phyloP scores from a whole-genome alignment of 2,329 filamentous ascomycete genomes.

The Talaromyces marneffei region DNA sequence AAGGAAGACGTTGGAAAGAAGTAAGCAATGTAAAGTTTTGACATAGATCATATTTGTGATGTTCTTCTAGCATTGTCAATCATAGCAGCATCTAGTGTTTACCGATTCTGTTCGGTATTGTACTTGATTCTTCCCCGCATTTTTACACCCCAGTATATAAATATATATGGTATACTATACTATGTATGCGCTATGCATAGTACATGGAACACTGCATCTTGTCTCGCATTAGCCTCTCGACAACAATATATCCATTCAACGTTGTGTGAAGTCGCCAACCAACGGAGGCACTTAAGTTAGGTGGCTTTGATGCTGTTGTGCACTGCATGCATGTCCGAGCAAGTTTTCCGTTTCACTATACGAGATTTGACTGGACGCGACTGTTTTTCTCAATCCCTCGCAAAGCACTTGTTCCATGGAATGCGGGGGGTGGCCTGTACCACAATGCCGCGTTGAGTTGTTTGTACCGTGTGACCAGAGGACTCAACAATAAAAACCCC shows the following conservation, averaged over 20 bases:
- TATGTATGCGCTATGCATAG: too few species aligned
- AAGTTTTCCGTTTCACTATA: too few species aligned
- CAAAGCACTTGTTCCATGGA: too few species aligned
- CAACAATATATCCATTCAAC: background rate
- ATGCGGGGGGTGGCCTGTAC: too few species aligned
- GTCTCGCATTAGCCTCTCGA: background rate
- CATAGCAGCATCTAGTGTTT: background rate
- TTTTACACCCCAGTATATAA: background rate
- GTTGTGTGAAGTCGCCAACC: background rate
- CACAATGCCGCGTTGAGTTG: too few species aligned
- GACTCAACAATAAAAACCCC: too few species aligned
- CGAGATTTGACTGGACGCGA: background rate
- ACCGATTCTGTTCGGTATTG: too few species aligned
- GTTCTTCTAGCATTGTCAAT: background rate
- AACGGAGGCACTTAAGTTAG: background rate
- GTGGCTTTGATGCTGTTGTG: background rate
- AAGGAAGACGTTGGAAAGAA: conserved; percentile 56
- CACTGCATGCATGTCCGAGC: background rate
- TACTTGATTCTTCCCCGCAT: background rate
- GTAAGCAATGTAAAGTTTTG: background rate
- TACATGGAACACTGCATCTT: background rate
- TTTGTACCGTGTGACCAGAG: too few species aligned
- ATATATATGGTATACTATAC: too few species aligned
- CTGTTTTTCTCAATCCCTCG: too few species aligned
- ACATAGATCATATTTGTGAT: background rate